Conservation (phyloP, 2,329 filamentous ascomycete species). For the Diaporthe capsici region DNA sequence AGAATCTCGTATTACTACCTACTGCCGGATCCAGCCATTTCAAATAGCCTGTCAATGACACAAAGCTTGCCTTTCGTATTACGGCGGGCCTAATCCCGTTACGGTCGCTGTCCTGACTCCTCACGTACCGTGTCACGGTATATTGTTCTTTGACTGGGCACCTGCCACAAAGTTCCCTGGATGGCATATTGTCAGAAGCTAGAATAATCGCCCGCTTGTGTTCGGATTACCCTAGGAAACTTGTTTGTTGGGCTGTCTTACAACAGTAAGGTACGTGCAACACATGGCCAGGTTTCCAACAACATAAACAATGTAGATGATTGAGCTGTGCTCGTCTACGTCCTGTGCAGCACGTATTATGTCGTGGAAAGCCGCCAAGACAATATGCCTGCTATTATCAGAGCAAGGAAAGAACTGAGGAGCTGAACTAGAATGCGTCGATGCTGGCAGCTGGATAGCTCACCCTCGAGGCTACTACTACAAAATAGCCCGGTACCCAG, state of each 20-base stretch:
- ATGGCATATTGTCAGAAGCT: neutral
- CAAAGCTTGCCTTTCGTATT: slow-evolving; percentile 24
- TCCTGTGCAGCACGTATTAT: neutral
- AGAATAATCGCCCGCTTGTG: neutral
- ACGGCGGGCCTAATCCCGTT: neutral
- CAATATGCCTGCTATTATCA: neutral
- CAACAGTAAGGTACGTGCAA: neutral
- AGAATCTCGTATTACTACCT: slow-evolving; percentile 19
- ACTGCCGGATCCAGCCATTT: slow-evolving; percentile 10
- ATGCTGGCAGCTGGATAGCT: neutral
- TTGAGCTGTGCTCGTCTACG: neutral
- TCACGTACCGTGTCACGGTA: neutral
- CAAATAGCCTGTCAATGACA: slow-evolving; percentile 17
- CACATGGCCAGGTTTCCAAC: neutral
- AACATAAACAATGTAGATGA: neutral
- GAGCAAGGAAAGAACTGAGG: neutral
- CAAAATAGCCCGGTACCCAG: neutral
- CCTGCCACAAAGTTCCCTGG: neutral
- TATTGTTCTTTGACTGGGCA: neutral
- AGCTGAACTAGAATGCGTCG: neutral
- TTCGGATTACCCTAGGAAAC: neutral
- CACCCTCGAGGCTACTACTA: neutral
- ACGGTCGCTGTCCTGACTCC: neutral
- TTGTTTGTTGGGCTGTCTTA: neutral
- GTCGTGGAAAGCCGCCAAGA: neutral